Conservation (phyloP, 345 rosid species). For the Citrus unshiu region DNA sequence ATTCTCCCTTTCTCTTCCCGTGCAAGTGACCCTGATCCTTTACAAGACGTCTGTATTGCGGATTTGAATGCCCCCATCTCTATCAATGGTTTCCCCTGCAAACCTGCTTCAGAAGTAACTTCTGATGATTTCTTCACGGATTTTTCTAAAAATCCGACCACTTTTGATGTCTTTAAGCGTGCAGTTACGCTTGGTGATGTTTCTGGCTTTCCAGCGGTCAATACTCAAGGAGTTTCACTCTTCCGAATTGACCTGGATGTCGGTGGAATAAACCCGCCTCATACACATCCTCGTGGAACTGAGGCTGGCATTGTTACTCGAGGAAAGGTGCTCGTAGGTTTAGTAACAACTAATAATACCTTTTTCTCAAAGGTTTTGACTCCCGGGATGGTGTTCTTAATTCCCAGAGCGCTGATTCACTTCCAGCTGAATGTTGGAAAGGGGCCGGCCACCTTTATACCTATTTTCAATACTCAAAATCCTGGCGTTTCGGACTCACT, state of each 20-base stretch:
- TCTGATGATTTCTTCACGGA: constrained; percentile 68
- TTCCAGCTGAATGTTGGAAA: constrained; percentile 71
- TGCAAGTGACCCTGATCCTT: constrained; percentile 50
- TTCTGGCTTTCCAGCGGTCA: constrained; percentile 50
- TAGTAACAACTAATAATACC: constrained; percentile 44
- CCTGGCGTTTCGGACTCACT: too few species aligned
- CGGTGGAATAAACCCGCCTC: constrained; percentile 67
- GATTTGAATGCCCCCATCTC: constrained; percentile 36
- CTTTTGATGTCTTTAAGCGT: constrained; percentile 31
- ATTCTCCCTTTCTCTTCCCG: constrained; percentile 35
- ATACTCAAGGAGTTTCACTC: constrained; percentile 66
- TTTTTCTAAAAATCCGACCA: constrained; percentile 40
- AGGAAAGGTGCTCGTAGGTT: constrained; percentile 66
- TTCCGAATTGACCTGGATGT: constrained; percentile 63
- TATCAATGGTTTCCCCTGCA: constrained; percentile 77
- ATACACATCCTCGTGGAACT: constrained; percentile 60
- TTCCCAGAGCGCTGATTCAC: constrained; percentile 65
- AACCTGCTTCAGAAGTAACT: constrained; percentile 38
- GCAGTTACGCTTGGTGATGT: constrained; percentile 38
- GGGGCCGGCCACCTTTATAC: constrained; percentile 48
- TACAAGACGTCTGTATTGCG: constrained; percentile 22
- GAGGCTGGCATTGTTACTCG: constrained; percentile 51
- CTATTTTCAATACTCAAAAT: constrained; percentile 1
- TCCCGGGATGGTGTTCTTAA: constrained; percentile 56
- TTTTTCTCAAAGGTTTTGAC: constrained; percentile 47